Evolutionary conservation across 2,329 filamentous ascomycete genomes (phyloP), one percentile per base, ranked within the genome.

Genomic region (Fusarium dimerum): DNA sequence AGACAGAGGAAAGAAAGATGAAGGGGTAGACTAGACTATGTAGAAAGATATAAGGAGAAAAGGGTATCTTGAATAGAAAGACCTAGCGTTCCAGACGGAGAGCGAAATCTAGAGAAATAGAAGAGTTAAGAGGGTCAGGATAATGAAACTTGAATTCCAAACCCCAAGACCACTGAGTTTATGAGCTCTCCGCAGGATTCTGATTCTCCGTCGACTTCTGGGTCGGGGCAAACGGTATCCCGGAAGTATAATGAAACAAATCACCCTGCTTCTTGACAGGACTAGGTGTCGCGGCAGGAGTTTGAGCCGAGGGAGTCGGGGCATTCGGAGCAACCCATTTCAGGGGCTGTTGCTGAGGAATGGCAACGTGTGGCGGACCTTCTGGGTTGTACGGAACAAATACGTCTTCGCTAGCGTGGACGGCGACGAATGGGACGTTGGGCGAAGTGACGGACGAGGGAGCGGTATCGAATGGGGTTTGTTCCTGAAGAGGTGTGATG

Each of bases 361-460:
- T 55, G 1, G 74, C 47, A 5, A 68, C 64, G 1, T 80, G 73
- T 0, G 69, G 54, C 1, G 79, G 77, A 0, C 81, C 82, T n/a
- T 81, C 76, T 0, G 82, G 80, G 52, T 84, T 78, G 55, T 83
- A 84, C 0, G 74, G 74, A 20, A 84, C 71, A 54, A 84, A 84
- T 18, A 78, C 62, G 40, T 68, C 64, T 20, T 52, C 56, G 38
- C 56, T 60, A 15, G 62, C 50, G 26, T 69, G 62, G n/a, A 66
- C 49, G 6, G 64, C 53, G 8, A 66, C 64, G 11, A 64, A 65
- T 3, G 66, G 64, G 10, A 67, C 53, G 5, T 52, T 45, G 16
- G 70, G 68, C 3, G 74, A 71, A 50, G 67, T 72, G 18, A 60
- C 59, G 6, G 63, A 60, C 9, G 65, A 55, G 38, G 58, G 58